Evolutionary conservation across 2,329 filamentous ascomycete species (phyloP), one percentile per base, ranked within the genome.

Genomic region (Fusarium verticillioides): DNA sequence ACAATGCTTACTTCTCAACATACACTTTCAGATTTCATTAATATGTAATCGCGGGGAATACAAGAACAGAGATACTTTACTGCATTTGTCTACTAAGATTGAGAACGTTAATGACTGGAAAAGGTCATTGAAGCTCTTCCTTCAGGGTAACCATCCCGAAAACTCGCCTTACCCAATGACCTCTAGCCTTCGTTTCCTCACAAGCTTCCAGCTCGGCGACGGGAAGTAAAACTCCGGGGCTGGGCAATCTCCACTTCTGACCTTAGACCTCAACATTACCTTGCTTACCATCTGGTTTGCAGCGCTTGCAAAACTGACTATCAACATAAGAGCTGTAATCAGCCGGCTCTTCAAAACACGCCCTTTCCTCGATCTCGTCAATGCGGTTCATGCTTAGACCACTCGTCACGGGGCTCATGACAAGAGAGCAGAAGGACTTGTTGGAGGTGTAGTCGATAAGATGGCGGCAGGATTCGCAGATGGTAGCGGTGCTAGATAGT

Each of bases 381-480:
- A 28, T 28, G 18, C 10, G 19, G 11, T 12, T 21, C 50, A 19
- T 12, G n/a, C 10, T 19, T 5, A 34, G 7, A 23, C 23, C 18
- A 23, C 19, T 13, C 8, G 11, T 30, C 36, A n/a, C 36, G 5
- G 19, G 19, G 6, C 18, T 12, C 19, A 18, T 12, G 37, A 50
- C 10, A 12, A 10, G 32, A n/a, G 23, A 4, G 12, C 68, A 70
- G 12, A 58, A 42, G 7, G 18, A 34, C 7, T 13, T 47, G 26
- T 26, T 7, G 9, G 67, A 62, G n/a, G 10, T 34, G 50, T 71
- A 70, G 23, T 12, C 9, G 18, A 53, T 16, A 11, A 70, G 44
- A 13, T 18, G 44, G 36, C 40, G 56, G 15, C 68, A 70, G 4
- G n/a, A 30, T 16, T 57, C 39, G 44, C 68, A 70, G 21, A 71